Conservation (phyloP, 2,329 filamentous ascomycete genomes). For the Zasmidium angulare region DNA sequence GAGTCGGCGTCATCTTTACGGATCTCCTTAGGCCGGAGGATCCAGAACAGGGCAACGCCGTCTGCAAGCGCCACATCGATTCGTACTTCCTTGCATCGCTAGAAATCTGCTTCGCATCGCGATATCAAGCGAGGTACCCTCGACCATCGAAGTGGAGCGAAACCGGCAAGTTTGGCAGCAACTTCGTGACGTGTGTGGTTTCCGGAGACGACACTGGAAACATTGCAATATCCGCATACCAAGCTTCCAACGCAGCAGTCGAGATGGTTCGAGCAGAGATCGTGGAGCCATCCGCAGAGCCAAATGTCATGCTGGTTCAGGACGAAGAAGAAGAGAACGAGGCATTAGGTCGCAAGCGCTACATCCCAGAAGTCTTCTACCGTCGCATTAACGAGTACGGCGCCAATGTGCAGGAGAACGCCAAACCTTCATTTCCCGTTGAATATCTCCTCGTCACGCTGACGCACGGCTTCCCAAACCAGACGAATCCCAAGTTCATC, state of each 20-base stretch:
- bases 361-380: constrained; percentile 98
- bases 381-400: constrained; percentile 94
- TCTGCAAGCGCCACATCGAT: constrained; percentile 94
- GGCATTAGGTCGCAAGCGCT: constrained; percentile 65
- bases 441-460: constrained; percentile 95
- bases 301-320: constrained; percentile 89
- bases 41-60: constrained; percentile 76
- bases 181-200: constrained; percentile 94
- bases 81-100: constrained; percentile 92
- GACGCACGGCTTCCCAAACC: constrained; percentile 84
- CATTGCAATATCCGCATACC: constrained; percentile 87
- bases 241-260: constrained; percentile 90
- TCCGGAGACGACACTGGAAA: constrained; percentile 88
- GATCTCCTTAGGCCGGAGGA: constrained; percentile 72
- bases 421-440: constrained; percentile 92
- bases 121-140: constrained; percentile 83
- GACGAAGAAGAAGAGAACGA: constrained; percentile 83
- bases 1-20: constrained; percentile 91
- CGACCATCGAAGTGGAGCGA: constrained; percentile 97
- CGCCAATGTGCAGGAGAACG: constrained; percentile 93
- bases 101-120: constrained; percentile 84
- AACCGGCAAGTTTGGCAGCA: constrained; percentile 88
- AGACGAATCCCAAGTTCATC: constrained; percentile 65
- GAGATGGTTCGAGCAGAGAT: constrained; percentile 97
- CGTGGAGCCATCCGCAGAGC: constrained; percentile 90